These are phyloP conservation scores for Trichoderma guizhouense DNA, from an alignment of 2,329 filamentous ascomycete species.

Conservation along the genomic window DNA sequence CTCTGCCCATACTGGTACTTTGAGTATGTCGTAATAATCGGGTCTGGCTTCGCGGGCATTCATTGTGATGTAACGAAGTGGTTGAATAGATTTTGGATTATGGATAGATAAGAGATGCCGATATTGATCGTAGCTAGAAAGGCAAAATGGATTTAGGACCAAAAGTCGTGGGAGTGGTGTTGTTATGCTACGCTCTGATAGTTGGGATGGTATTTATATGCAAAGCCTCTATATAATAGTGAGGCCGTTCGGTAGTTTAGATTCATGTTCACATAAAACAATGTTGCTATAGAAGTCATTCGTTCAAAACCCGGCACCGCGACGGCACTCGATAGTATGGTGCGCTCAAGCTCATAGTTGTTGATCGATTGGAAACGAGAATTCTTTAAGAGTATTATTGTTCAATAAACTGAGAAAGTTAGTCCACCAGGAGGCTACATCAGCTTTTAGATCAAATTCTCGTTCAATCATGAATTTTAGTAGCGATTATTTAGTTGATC, in stretches of 20 bases:
- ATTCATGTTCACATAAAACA: background rate
- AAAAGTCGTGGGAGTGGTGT: background rate
- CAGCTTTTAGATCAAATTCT: background rate
- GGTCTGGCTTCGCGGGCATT: background rate
- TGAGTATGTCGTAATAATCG: background rate
- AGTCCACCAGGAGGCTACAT: background rate
- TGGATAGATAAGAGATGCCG: background rate
- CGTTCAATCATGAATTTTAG: background rate
- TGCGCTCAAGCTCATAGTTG: background rate
- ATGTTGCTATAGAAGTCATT: background rate
- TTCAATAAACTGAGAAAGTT: background rate
- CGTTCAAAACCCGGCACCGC: background rate
- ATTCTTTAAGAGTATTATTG: background rate
- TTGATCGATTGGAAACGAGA: fast-evolving
- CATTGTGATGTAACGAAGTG: background rate
- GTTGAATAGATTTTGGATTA: background rate
- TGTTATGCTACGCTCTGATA: background rate
- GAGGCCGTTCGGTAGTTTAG: background rate
- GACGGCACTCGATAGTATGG: background rate
- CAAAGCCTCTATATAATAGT: fast-evolving
- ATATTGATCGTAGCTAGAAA: background rate
- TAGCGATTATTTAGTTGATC: background rate
- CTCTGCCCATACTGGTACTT: background rate
- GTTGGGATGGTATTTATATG: background rate
- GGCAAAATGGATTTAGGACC: background rate